Conservation (phyloP, 2,329 filamentous ascomycete species). For the Phyllachora maydis region DNA sequence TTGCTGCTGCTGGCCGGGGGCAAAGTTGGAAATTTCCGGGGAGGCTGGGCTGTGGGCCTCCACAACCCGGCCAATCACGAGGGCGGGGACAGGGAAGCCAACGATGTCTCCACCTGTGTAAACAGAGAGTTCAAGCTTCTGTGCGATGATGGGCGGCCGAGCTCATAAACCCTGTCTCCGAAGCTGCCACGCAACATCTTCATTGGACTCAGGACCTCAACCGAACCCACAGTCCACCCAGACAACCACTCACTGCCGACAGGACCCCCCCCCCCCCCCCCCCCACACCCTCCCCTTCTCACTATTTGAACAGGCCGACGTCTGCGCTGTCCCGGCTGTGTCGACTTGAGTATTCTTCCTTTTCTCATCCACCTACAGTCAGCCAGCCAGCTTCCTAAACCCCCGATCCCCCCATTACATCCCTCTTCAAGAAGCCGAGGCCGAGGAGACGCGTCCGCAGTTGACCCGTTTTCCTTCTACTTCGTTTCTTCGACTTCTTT, state of each 20-base stretch:
- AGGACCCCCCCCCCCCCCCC: constrained; percentile 1
- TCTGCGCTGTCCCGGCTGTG: constrained; percentile 2
- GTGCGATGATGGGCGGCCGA: constrained; percentile 2
- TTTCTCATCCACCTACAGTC: constrained; percentile 7
- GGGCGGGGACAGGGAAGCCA: too few relatives aligned
- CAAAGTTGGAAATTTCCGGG: too few relatives aligned
- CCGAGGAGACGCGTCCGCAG: too few relatives aligned
- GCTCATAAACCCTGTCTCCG: constrained; percentile 4
- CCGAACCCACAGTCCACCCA: constrained; percentile 1
- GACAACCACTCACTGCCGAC: too few relatives aligned
- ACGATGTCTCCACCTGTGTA: constrained; percentile 7
- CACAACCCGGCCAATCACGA: too few relatives aligned
- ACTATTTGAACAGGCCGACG: constrained; percentile 9
- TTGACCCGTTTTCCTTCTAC: constrained; percentile 14
- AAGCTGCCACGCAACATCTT: constrained; percentile 4
- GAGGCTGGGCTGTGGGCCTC: too few relatives aligned
- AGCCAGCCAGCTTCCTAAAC: constrained; percentile 10
- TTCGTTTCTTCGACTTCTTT: constrained; percentile 28
- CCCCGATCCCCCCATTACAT: constrained; percentile 6
- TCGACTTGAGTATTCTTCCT: constrained; percentile 5
- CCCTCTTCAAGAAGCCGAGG: constrained; percentile 12
- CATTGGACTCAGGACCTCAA: constrained; percentile 5
- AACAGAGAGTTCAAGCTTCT: constrained; percentile 7
- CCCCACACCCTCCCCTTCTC: constrained; percentile 5
- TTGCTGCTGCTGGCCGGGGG: too few relatives aligned